Percentiles rank a stretch among this genome's conserved stretches.
phyloP scores from a whole-genome alignment of 495 filamentous ascomycete species.

The Aspergillus nidulans region DNA sequence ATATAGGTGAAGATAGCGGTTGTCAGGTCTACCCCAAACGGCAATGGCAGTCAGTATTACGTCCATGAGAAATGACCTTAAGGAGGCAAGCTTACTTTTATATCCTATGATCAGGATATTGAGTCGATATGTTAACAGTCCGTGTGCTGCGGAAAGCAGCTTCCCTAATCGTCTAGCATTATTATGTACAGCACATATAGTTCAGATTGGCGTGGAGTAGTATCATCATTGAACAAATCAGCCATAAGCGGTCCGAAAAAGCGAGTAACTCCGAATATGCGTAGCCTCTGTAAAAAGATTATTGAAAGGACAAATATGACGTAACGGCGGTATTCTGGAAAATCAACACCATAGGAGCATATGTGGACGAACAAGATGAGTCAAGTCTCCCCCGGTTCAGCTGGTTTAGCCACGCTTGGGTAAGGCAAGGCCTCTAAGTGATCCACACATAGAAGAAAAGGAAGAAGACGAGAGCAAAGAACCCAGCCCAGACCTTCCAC shows the following conservation, averaged over 20 bases:
- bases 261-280: not conserved
- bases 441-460: slow-evolving; percentile 92
- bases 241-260: not conserved
- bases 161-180: not conserved
- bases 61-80: no score
- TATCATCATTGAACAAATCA: not conserved
- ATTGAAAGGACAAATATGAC: not conserved
- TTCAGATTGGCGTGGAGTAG: not conserved
- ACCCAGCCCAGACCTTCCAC: slow-evolving; percentile 88
- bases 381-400: not conserved
- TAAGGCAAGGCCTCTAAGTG: slow-evolving; percentile 32
- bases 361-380: not conserved
- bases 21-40: no score
- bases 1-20: no score
- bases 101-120: no score
- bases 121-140: no score
- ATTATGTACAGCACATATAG: not conserved
- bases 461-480: slow-evolving; percentile 74
- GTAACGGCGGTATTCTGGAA: not conserved
- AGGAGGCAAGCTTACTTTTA: no score
- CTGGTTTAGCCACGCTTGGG: not conserved
- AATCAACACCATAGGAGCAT: not conserved
- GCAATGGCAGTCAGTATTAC: no score
- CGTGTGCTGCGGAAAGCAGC: no score
- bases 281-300: not conserved